Base-by-base conservation (phyloP, 2,329 filamentous ascomycete species). In the Cladosporium austrohemisphaericum region DNA sequence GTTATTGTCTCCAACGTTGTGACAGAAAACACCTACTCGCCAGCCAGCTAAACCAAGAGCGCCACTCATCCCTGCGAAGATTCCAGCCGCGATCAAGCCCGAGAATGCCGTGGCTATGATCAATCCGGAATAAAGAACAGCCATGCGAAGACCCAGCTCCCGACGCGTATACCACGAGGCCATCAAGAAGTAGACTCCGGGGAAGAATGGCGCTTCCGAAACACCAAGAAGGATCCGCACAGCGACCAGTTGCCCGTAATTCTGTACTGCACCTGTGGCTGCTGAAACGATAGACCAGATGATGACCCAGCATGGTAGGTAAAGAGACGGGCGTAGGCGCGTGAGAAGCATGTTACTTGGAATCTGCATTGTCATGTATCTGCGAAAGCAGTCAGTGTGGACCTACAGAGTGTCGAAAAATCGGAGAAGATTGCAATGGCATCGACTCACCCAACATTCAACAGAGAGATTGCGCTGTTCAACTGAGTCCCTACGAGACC, bases 271-370 rank as follows among this genome's bases (percentile, higher is more conserved):
- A 4, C 57, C 60, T 13, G 58, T 60, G 14, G 58, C 47, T 20
- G 31, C 53, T 9, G 57, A 59, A 33, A 61, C 57, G 23, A 56
- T 40, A 14, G 52, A 57, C 72, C 72, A 74, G 2, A 41, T 11
- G 10, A 40, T 40, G 5, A 48, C 36, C 9, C 65, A 65, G 2
- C 25, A 25, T 16, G 32, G 26, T 64, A 74, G 70, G 60, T 74
- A 75, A 2, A 69, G 60, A 11, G 67, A 68, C 1, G 71, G 71
- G 26, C 62, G 65, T 5, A 73, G 62, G 9, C 69, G 65, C 2
- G 69, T 72, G 51, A 75, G 64, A 44, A 75, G 60, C 71, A 76
- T 73, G 55, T 74, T 74, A 32, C 68, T 67, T 4, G 60, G 57
- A 23, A 64, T 64, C 37, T 73, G 72, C 23, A 68, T 69, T 9